Base-by-base conservation (phyloP, 2,329 filamentous ascomycete species). In the Aspergillus sp. region DNA sequence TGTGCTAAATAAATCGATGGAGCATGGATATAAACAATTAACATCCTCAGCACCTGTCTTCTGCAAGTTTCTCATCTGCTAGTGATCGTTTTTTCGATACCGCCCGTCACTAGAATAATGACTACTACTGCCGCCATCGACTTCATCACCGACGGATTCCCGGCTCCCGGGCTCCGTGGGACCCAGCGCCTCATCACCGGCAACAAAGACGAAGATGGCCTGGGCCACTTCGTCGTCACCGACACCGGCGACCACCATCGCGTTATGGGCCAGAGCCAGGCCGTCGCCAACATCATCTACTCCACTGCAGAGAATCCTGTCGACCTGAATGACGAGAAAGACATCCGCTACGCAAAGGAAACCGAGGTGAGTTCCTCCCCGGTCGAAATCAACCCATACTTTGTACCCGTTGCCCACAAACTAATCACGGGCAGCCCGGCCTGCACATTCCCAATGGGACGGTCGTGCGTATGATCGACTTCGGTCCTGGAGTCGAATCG, bases 391-490 rank as follows among this genome's bases (percentile, higher is more conserved):
- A 11, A 16, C 6, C 6, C 16, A 8, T 6, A n/a, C 16, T 25
- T 8, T 17, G 10, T 19, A 5, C n/a, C 13, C 5, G 13, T 17
- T 12, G 28, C 28, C 28, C 8, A 17, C 10, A 12, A 20, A 12
- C 15, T 7, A 13, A 19, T 6, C n/a, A 7, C 11, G 15, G 28
- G 8, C 8, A 19, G 2, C 68, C 72, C 0, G 71, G 71, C 2
- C 58, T 76, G 2, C 61, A 64, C 12, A 55, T 72, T 24, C 60
- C 64, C 2, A 55, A 53, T 17, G 68, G 67, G 6, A 67, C 67
- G 5, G 47, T 51, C 7, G 43, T 47, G 13, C 49, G 49, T 17
- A 45, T 51, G 17, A 34, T 37, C 15, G 34, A 36, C 30, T 29
- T 27, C 15, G 25, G 30, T 27, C 32, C 35, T 17, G 35, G 32